Conservation (phyloP, 2,329 filamentous ascomycete genomes). For the Exophiala mesophila region DNA sequence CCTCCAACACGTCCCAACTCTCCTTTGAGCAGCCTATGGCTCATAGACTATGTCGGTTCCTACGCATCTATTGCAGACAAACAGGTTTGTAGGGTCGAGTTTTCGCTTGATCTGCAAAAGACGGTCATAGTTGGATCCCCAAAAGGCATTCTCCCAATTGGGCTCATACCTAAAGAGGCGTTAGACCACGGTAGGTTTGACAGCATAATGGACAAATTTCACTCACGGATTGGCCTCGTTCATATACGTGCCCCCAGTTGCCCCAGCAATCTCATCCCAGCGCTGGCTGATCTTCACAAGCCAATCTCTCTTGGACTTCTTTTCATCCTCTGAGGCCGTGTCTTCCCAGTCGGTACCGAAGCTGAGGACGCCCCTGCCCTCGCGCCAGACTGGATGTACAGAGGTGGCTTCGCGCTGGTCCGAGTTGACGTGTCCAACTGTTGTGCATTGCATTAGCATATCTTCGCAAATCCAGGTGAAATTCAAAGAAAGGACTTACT, state of each 20-base stretch:
- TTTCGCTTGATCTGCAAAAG: conserved; percentile 43
- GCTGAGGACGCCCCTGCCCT: conserved; percentile 28
- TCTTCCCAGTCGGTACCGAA: conserved; percentile 30
- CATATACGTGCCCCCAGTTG: conserved; percentile 28
- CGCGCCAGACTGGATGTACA: conserved; percentile 29
- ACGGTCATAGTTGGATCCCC: conserved; percentile 40
- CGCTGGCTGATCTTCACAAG: conserved; percentile 28
- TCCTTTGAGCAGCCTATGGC: too few species aligned
- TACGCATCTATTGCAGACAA: conserved; percentile 48
- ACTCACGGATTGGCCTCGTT: conserved; percentile 24
- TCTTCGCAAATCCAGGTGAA: background rate
- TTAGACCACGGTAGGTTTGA: background rate
- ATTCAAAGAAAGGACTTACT: conserved; percentile 22
- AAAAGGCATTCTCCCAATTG: conserved; percentile 31
- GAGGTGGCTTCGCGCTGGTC: conserved; percentile 29
- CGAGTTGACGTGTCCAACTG: conserved; percentile 31
- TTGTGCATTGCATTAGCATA: conserved; percentile 4
- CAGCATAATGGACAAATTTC: background rate
- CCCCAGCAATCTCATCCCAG: conserved; percentile 28
- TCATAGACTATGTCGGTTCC: conserved; percentile 33
- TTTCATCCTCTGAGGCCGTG: conserved; percentile 26
- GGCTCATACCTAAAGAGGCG: conserved; percentile 27
- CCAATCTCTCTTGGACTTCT: conserved; percentile 23
- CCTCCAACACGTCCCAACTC: too few species aligned
- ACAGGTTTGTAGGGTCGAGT: conserved; percentile 46